phyloP scores from a whole-genome alignment of 257 asterid species.

The Mentha longifolia region DNA sequence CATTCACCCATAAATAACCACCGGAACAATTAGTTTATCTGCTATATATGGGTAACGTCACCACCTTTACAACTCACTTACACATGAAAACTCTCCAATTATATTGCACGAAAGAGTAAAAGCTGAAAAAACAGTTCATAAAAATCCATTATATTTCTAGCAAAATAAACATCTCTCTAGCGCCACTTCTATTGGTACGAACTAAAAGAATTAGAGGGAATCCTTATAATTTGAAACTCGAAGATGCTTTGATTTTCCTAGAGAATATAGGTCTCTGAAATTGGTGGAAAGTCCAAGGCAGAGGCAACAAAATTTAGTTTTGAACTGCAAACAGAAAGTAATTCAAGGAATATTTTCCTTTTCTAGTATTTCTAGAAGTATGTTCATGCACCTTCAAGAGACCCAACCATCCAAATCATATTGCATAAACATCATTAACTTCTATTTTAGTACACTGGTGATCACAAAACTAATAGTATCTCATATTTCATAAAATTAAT shows the following conservation, averaged over 20 bases:
- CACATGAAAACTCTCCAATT: neutral
- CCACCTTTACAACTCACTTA: neutral
- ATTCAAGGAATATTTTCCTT: neutral
- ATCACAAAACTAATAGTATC: neutral
- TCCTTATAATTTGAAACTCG: neutral
- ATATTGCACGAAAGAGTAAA: neutral
- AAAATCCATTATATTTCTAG: neutral
- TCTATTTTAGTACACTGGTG: neutral
- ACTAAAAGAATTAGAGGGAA: neutral
- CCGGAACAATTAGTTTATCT: neutral
- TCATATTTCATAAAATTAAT: neutral
- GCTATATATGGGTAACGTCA: neutral
- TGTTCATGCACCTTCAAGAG: neutral
- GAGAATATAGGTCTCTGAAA: neutral
- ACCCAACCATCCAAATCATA: neutral
- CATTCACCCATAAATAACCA: neutral
- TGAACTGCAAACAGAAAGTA: neutral
- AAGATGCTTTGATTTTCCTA: neutral
- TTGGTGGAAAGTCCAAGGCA: neutral
- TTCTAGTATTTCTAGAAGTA: neutral
- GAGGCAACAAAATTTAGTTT: neutral
- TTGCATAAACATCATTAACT: too few relatives aligned
- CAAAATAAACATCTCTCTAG: neutral
- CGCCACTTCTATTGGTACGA: neutral
- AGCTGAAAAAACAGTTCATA: neutral